Evolutionary conservation across 495 filamentous ascomycete genomes (phyloP).

Genomic region (Ascobolus immersus): DNA sequence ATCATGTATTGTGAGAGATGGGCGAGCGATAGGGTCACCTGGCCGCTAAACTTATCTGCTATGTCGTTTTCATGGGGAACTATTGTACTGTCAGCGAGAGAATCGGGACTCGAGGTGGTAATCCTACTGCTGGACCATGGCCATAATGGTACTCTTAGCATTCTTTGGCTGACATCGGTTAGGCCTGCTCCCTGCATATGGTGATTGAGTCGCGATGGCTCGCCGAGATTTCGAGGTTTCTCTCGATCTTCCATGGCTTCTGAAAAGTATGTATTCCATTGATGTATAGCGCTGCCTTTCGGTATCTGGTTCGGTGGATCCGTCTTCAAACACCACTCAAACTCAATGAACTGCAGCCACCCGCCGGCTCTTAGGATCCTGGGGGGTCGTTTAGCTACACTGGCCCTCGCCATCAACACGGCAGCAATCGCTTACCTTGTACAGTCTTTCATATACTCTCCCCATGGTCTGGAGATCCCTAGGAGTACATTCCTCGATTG

Average conservation of each 20-base stretch:
- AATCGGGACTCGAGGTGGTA: not conserved
- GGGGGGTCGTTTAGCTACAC: not conserved
- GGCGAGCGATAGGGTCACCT: conserved; percentile 5
- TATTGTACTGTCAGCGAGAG: not conserved
- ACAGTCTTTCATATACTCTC: conserved; percentile 55
- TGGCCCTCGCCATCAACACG: not conserved
- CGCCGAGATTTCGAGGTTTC: conserved; percentile 28
- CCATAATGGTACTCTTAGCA: conserved; percentile 50
- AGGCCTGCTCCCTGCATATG: conserved; percentile 46
- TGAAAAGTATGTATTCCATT: conserved; percentile 48
- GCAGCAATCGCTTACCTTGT: conserved; percentile 22
- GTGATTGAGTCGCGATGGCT: conserved; percentile 33
- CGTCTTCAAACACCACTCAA: conserved; percentile 84
- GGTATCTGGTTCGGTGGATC: conserved; percentile 54
- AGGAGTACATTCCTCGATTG: conserved; percentile 58
- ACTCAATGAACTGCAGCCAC: conserved; percentile 80
- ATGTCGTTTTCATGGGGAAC: not conserved
- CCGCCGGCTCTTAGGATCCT: conserved; percentile 42
- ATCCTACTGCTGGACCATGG: conserved; percentile 31
- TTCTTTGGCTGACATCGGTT: conserved; percentile 39
- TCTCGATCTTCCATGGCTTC: conserved; percentile 40
- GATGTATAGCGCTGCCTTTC: conserved; percentile 39
- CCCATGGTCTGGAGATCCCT: conserved; percentile 57
- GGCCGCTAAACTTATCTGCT: conserved; percentile 1
- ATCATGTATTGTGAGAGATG: conserved; percentile 4